A percentile compares a stretch with the other conserved stretches of the same genome.
phyloP scores from a whole-genome alignment of 2,329 filamentous ascomycete genomes.

The Aphanoascus verrucosus region DNA sequence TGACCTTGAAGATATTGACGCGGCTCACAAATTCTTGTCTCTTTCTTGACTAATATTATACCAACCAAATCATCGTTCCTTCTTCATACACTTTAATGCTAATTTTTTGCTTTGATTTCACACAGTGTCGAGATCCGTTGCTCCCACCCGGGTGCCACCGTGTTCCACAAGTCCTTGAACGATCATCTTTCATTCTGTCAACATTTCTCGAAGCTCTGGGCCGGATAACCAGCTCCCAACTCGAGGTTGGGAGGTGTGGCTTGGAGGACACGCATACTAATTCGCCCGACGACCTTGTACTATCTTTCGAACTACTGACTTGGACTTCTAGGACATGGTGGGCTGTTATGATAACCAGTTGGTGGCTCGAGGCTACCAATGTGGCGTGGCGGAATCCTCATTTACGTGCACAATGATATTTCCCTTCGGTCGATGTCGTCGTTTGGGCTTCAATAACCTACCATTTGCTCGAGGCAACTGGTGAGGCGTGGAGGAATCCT shows the following conservation, averaged over 20 bases:
- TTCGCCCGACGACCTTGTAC: neutral
- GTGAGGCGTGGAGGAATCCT: conserved; percentile 4
- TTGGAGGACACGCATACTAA: conserved; percentile 2
- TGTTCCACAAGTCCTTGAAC: too few relatives aligned
- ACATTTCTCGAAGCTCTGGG: neutral
- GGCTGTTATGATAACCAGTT: conserved; percentile 7
- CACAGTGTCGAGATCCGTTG: too few relatives aligned
- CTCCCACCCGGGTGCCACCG: too few relatives aligned
- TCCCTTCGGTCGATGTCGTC: neutral
- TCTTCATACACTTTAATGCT: too few relatives aligned
- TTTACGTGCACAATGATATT: neutral
- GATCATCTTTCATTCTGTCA: too few relatives aligned
- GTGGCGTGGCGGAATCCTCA: conserved; percentile 4
- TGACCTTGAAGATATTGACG: too few relatives aligned
- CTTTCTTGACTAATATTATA: too few relatives aligned
- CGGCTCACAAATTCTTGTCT: too few relatives aligned
- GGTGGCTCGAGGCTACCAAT: conserved; percentile 5
- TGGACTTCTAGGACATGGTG: too few relatives aligned
- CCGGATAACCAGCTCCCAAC: conserved; percentile 2
- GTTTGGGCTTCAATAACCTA: neutral
- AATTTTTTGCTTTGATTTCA: too few relatives aligned
- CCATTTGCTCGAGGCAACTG: conserved; percentile 2
- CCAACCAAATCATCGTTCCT: too few relatives aligned
- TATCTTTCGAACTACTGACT: neutral
- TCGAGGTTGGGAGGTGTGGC: conserved; percentile 7